A percentile compares a stretch with the other conserved stretches of the same genome.
Evolutionary conservation across 1,284 basidiomycete species (phyloP).

Genomic region (Irpex lacteus): DNA sequence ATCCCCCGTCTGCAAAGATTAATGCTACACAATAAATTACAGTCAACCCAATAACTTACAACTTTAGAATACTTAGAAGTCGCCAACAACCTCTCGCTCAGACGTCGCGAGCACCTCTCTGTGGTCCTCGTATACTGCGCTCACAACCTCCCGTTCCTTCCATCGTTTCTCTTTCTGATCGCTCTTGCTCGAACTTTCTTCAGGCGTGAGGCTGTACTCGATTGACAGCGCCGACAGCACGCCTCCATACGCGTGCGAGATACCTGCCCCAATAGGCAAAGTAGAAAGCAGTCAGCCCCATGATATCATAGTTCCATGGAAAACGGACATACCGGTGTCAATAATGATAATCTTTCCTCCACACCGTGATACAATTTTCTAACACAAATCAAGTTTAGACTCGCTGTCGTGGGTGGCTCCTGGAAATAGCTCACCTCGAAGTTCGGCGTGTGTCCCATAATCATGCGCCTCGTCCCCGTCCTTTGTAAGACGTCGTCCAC

Average conservation of each 20-base stretch:
- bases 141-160: constrained; percentile 77
- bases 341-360: constrained; percentile 88
- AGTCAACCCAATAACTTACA: background rate
- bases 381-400: constrained; percentile 4
- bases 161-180: constrained; percentile 44
- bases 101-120: constrained; percentile 52
- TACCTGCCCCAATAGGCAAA: constrained; percentile 45
- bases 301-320: background rate
- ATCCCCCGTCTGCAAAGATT: background rate
- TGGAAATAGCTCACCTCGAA: constrained; percentile 53
- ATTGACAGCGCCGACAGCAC: constrained; percentile 84
- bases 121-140: constrained; percentile 67
- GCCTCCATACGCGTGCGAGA: constrained; percentile 93
- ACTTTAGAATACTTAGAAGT: constrained; percentile 29
- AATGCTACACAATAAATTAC: background rate
- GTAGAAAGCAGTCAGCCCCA: background rate
- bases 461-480: constrained; percentile 80
- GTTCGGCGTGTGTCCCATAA: constrained; percentile 94
- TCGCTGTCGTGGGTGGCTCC: background rate
- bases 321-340: constrained; percentile 59
- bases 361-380: constrained; percentile 81
- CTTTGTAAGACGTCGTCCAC: constrained; percentile 69
- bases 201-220: constrained; percentile 69
- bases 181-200: constrained; percentile 8
- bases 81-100: constrained; percentile 47